Percentiles rank a stretch among this genome's conserved stretches.
These are phyloP conservation scores for Scytalidium sp. DNA, from an alignment of 2,329 filamentous ascomycete genomes.

Conservation along the genomic window DNA sequence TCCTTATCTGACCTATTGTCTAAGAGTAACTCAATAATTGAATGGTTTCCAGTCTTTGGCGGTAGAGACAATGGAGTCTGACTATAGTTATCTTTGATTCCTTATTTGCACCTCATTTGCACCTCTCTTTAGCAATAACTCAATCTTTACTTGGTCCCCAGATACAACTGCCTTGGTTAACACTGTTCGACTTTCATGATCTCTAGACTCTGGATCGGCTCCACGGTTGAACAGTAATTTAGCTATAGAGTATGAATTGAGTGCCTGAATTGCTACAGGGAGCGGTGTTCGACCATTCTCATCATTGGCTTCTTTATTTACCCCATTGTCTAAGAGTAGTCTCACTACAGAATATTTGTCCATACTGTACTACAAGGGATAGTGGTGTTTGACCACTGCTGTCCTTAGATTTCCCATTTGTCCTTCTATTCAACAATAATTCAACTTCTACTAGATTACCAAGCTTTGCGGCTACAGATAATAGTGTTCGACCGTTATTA, in stretches of 20 bases:
- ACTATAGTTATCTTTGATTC: too few species aligned
- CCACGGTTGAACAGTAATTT: neutral
- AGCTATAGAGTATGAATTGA: neutral
- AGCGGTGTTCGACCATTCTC: constrained; percentile 7
- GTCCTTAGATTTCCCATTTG: constrained; percentile 12
- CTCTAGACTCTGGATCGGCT: neutral
- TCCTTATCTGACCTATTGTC: too few species aligned
- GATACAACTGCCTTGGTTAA: neutral
- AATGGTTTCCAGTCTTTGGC: too few species aligned
- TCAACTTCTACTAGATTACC: constrained; percentile 15
- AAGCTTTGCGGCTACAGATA: constrained; percentile 29
- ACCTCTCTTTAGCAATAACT: constrained; percentile 1
- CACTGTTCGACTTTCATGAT: neutral
- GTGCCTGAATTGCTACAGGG: neutral
- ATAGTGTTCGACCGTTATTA: constrained; percentile 25
- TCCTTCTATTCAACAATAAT: too few species aligned
- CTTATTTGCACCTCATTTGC: too few species aligned
- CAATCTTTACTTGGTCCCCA: neutral
- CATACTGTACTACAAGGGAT: constrained; percentile 32
- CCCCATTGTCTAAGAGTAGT: neutral
- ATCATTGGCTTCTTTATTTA: constrained; percentile 4
- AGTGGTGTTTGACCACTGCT: constrained; percentile 26
- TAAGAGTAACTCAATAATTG: too few species aligned
- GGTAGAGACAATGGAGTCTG: too few species aligned
- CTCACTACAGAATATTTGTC: neutral